Base-by-base conservation (phyloP, 495 filamentous ascomycete species). In the Durotheca rogersii region DNA sequence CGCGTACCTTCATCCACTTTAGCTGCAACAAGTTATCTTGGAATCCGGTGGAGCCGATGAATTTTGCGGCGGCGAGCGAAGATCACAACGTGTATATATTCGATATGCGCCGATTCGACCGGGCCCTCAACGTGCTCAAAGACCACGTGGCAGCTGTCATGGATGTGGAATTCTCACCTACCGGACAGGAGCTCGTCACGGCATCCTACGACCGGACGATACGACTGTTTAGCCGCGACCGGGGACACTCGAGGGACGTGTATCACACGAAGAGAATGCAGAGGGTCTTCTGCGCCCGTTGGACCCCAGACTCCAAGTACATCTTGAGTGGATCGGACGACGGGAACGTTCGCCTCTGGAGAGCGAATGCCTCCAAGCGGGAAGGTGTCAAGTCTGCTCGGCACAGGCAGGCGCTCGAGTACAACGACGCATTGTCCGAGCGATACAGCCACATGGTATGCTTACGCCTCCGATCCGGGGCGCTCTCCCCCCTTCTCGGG, bases 251-350 rank as follows among this genome's bases (percentile, higher is more conserved):
- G 3, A 72, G 90, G 46, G 93, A 99, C 51, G 84, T 96, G 36
- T 99, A 99, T 71, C 93, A 97, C 72, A 97, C 93, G 7, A 90
- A 95, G 70, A 82, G 93, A 43, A 96, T 96, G 94, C 93, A 98
- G 74, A 80, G 85, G 59, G 90, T 95, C n/a, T 96, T 97, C 77
- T 86, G 84, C 14, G 79, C 78, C 41, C 80, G 78, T 47, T 97
- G 85, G 76, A 90, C 89, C 0, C 88, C 90, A 11, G 94, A 97
- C 67, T 86, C 85, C 58, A 86, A 86, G 53, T 97, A 93, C 63
- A 67, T 97, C 25, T 75, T 97, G 10, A 62, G 58, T 34, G 53
- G 53, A 11, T 87, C 82, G 16, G 92, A 97, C 64, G 93, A 98
- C 62, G 94, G 94, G 33, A 97, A 96, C 55, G 76, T 96, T 43